phyloP scores from a whole-genome alignment of 768 basidiomycete genomes.

The Termitomyces eurrhizus region DNA sequence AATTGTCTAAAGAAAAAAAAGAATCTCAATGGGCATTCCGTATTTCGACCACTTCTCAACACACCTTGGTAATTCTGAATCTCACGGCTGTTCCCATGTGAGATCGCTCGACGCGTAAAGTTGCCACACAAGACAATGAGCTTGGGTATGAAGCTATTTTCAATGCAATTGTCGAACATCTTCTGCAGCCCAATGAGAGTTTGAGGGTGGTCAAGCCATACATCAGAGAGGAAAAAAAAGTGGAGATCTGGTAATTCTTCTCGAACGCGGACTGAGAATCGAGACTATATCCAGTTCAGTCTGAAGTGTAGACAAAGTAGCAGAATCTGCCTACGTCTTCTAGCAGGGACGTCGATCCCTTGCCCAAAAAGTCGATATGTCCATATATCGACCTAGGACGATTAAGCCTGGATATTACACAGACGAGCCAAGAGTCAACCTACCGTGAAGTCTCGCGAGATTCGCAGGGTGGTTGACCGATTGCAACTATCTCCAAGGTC shows the following conservation, averaged over 20 bases:
- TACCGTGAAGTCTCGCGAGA: slow-evolving; percentile 80
- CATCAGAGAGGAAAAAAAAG: slow-evolving; percentile 93
- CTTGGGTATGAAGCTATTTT: slow-evolving; percentile 82
- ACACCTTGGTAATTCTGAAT: slow-evolving; percentile 86
- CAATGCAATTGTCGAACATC: slow-evolving; percentile 88
- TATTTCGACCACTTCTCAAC: background rate
- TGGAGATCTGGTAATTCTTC: slow-evolving; percentile 73
- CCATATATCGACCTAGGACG: slow-evolving; percentile 80
- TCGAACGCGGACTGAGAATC: slow-evolving; percentile 57
- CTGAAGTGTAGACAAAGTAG: background rate
- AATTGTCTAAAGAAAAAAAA: slow-evolving; percentile 55
- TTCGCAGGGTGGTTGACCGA: slow-evolving; percentile 98
- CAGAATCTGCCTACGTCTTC: slow-evolving; percentile 69
- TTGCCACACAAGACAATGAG: slow-evolving; percentile 93
- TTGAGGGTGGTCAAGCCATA: slow-evolving; percentile 89
- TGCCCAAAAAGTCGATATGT: slow-evolving; percentile 96
- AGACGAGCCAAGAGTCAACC: slow-evolving; percentile 14
- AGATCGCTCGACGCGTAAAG: slow-evolving; percentile 81
- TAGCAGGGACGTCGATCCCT: slow-evolving; percentile 81
- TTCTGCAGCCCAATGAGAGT: slow-evolving; percentile 76
- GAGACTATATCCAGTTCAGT: slow-evolving; percentile 37
- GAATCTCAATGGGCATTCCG: background rate
- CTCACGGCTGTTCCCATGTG: slow-evolving; percentile 73
- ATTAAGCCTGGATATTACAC: slow-evolving; percentile 7
- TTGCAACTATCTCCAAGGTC: slow-evolving; percentile 82